Evolutionary conservation across 2,329 filamentous ascomycete species (phyloP).

Genomic region (Arthrinium phaeospermum): DNA sequence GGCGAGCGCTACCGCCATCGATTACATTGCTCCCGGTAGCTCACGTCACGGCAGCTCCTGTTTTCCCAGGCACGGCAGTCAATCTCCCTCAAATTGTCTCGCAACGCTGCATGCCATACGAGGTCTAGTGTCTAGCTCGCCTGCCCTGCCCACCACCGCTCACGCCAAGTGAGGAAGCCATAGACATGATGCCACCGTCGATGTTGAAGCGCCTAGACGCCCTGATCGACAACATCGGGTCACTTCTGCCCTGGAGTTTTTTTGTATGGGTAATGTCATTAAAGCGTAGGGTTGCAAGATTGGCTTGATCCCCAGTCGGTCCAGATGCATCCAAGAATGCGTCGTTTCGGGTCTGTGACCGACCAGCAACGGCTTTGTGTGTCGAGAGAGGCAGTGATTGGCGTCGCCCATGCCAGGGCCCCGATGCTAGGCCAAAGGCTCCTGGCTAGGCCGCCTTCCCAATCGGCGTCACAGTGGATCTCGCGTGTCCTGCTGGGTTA

Average conservation of each 20-base stretch:
- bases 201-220: background rate
- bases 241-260: conserved; percentile 1
- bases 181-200: background rate
- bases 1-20: background rate
- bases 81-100: conserved; percentile 14
- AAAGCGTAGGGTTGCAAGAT: background rate
- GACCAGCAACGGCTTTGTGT: conserved; percentile 10
- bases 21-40: background rate
- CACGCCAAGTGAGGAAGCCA: background rate
- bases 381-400: conserved; percentile 16
- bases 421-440: background rate
- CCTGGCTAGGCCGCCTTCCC: background rate
- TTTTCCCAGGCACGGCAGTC: conserved; percentile 18
- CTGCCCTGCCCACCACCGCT: background rate
- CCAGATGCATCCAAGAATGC: background rate
- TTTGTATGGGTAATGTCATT: background rate
- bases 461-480: conserved; percentile 11
- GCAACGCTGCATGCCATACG: conserved; percentile 2
- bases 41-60: conserved; percentile 9
- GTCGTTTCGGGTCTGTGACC: background rate
- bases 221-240: background rate
- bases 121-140: background rate
- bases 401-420: conserved; percentile 1
- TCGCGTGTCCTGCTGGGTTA: conserved; percentile 7
- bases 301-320: background rate